Percentiles rank a stretch among this genome's conserved stretches.
phyloP scores from a whole-genome alignment of 2,329 filamentous ascomycete species.

The Calonectria hongkongensis region DNA sequence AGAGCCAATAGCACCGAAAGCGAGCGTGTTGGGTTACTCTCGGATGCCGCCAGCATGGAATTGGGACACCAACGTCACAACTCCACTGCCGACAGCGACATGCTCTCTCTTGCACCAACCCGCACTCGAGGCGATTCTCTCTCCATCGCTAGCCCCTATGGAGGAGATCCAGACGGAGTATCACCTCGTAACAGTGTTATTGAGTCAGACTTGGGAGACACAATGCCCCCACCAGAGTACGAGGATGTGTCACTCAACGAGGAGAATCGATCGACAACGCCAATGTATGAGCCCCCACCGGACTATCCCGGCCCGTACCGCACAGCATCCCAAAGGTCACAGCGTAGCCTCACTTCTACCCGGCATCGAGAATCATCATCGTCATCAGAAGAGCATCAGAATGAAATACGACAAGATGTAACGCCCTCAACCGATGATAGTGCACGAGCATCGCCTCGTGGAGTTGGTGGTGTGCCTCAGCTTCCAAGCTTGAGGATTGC shows the following conservation, averaged over 20 bases:
- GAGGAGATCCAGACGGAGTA: slow-evolving; percentile 60
- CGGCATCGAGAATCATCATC: background rate
- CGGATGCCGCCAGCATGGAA: slow-evolving; percentile 80
- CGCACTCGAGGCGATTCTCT: slow-evolving; percentile 66
- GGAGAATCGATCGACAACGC: slow-evolving; percentile 63
- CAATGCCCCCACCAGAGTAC: slow-evolving; percentile 74
- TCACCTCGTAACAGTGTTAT: slow-evolving; percentile 70
- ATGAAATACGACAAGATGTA: slow-evolving; percentile 43
- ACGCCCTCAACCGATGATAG: slow-evolving; percentile 35
- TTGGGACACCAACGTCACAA: slow-evolving; percentile 62
- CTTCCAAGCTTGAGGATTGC: slow-evolving; percentile 72
- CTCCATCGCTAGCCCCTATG: slow-evolving; percentile 39
- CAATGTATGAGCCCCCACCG: slow-evolving; percentile 70
- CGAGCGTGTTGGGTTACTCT: slow-evolving; percentile 82
- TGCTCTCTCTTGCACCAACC: slow-evolving; percentile 62
- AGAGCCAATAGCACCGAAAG: slow-evolving; percentile 84
- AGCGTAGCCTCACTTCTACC: slow-evolving; percentile 28
- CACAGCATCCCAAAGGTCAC: slow-evolving; percentile 52
- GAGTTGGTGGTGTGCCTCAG: slow-evolving; percentile 65
- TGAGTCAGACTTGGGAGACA: slow-evolving; percentile 70
- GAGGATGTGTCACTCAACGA: slow-evolving; percentile 69
- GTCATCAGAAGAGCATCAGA: slow-evolving; percentile 37
- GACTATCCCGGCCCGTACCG: slow-evolving; percentile 67
- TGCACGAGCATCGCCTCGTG: slow-evolving; percentile 50
- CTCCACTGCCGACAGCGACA: slow-evolving; percentile 71